Evolutionary conservation across 2,329 filamentous ascomycete genomes (phyloP).

Genomic region (Ophiostoma quercus): DNA sequence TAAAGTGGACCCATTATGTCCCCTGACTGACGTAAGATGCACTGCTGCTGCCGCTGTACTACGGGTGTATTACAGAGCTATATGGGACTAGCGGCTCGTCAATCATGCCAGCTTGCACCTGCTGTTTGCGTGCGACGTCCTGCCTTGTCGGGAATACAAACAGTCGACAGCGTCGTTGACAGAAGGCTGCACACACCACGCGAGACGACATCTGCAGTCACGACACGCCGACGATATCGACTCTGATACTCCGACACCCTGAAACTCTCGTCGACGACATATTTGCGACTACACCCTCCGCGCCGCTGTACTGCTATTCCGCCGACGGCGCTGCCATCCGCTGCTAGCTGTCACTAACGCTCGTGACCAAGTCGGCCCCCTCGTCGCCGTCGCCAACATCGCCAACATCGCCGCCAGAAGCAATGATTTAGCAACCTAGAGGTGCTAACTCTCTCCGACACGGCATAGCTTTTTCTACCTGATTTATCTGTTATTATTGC

Average conservation of each 20-base stretch:
- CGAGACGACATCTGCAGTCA: neutral
- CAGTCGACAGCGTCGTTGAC: neutral
- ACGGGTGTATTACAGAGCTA: neutral
- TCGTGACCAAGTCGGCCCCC: neutral
- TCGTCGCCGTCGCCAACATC: neutral
- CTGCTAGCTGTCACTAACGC: neutral
- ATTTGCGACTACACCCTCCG: neutral
- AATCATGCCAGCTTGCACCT: conserved; percentile 24
- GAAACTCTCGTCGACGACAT: neutral
- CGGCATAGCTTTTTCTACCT: neutral
- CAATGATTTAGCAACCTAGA: conserved; percentile 2
- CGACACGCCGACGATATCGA: neutral
- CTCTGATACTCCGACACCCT: neutral
- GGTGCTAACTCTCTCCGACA: neutral
- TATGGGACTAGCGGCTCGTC: conserved; percentile 11
- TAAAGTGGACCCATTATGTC: conserved; percentile 11
- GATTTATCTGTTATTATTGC: neutral
- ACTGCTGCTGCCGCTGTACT: neutral
- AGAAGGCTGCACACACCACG: neutral
- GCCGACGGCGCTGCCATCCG: neutral
- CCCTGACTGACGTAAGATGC: conserved; percentile 3
- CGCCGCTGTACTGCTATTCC: neutral
- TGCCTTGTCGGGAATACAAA: conserved; percentile 12
- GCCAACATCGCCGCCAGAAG: neutral
- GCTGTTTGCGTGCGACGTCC: conserved; percentile 9